Percentiles rank a stretch among this genome's conserved stretches.
Evolutionary conservation across 257 asterid species (phyloP).

Genomic region (Coffea canephora): DNA sequence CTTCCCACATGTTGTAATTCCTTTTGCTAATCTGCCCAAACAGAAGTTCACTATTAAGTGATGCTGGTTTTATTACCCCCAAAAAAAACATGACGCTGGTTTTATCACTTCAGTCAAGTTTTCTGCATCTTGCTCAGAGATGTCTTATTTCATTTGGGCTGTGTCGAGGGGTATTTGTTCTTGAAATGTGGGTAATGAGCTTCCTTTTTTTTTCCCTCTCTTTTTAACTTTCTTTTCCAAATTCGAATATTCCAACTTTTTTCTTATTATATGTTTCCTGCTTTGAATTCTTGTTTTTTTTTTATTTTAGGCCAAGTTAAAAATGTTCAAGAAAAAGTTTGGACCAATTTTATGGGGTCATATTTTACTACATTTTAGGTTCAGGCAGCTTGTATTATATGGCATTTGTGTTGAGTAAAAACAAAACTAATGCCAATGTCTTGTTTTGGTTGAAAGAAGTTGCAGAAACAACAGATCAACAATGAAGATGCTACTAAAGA

Average conservation of each 20-base stretch:
- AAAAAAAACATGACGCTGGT: background rate
- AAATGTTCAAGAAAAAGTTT: background rate
- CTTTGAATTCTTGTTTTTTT: background rate
- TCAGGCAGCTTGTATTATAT: background rate
- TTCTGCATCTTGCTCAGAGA: background rate
- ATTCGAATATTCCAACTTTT: background rate
- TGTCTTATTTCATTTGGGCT: no score
- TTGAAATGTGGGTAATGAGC: background rate
- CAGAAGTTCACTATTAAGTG: background rate
- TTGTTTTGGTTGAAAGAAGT: slow-evolving; percentile 25
- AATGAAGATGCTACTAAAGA: slow-evolving; percentile 35
- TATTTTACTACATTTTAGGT: no score
- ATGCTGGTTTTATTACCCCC: no score
- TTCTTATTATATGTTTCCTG: background rate
- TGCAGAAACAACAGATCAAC: slow-evolving; percentile 54
- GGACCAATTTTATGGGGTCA: background rate
- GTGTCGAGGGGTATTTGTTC: background rate
- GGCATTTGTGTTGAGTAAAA: background rate
- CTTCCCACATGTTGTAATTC: background rate
- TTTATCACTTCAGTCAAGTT: background rate
- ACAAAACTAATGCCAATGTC: background rate
- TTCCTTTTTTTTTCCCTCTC: no score
- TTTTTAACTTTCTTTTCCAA: no score
- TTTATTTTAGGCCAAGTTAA: no score
- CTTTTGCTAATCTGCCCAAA: background rate